Base-by-base conservation (phyloP, 176 grass and related monocot genomes). In the Carex cristatella region DNA sequence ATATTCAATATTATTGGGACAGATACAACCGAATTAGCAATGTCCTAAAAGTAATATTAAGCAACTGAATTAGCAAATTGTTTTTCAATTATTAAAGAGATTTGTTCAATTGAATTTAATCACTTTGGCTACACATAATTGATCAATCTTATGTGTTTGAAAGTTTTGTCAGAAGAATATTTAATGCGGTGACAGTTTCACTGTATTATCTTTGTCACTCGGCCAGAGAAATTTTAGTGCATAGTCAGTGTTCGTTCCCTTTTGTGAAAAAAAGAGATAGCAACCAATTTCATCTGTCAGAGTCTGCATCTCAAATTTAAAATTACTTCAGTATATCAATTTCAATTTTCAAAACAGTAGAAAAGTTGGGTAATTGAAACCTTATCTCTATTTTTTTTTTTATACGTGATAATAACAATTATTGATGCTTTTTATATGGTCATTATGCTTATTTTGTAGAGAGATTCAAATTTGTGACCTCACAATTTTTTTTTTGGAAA, bases 151-250 rank as follows among this genome's bases (percentile, higher is more conserved):
- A 71, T n/a, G 5, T 18, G 5, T 70, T 33, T 44, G 65, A 37
- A 46, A 63, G 16, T 19, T 23, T 23, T 23, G 16, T 23, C 9
- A 72, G 51, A 33, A 57, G 12, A 55, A 78, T 78, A 30, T 78
- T 78, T 78, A 78, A 78, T 78, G 74, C 28, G 6, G 28, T 57
- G 13, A 51, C 74, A 58, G 28, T 57, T 76, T 55, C 72, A 76
- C 10, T 51, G 19, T 75, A 13, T 31, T 76, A 53, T 55, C 72
- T 3, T 14, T 54, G 48, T 76, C 48, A 76, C 7, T 67, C 31
- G 23, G 46, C 11, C 44, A 19, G 70, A 75, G 18, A 75, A 51
- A 75, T 75, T 69, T 77, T 77, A 78, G 48, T 78, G 51, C 74
- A 78, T 57, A 32, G 13, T 28, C 51, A 78, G 74, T 55, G 74